phyloP scores from a whole-genome alignment of 441 rosid genomes.

The Gossypium laxum region DNA sequence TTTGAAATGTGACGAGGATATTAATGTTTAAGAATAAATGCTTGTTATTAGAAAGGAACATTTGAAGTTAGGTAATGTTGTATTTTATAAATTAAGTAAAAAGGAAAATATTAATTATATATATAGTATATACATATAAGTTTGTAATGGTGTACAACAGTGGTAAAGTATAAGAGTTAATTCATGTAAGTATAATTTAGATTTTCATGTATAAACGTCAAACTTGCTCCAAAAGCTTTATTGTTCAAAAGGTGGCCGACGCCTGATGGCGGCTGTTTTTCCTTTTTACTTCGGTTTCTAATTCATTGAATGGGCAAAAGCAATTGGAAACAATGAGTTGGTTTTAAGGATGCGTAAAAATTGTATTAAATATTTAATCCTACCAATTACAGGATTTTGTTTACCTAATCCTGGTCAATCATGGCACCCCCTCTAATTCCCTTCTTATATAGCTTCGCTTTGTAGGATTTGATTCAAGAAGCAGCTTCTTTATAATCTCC shows the following conservation, averaged over 20 bases:
- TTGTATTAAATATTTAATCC: not conserved
- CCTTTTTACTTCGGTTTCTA: too few species aligned
- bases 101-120: too few species aligned
- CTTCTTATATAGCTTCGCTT: not conserved
- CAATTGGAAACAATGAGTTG: too few species aligned
- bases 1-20: not conserved
- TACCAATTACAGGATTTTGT: not conserved
- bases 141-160: too few species aligned
- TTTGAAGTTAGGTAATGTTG: not conserved
- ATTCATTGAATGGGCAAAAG: not conserved
- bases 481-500: not conserved
- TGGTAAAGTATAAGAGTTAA: too few species aligned
- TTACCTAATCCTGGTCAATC: not conserved
- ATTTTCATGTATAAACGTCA: not conserved
- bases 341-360: not conserved
- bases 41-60: not conserved
- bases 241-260: not conserved
- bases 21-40: not conserved
- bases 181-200: too few species aligned
- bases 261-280: not conserved
- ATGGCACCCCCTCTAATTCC: not conserved
- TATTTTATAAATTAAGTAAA: not conserved
- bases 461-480: not conserved
- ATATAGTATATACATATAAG: not conserved
- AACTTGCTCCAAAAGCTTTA: not conserved